Evolutionary conservation across 768 basidiomycete genomes (phyloP), one percentile per base, ranked within the genome.

Genomic region (Agaricus bisporus): DNA sequence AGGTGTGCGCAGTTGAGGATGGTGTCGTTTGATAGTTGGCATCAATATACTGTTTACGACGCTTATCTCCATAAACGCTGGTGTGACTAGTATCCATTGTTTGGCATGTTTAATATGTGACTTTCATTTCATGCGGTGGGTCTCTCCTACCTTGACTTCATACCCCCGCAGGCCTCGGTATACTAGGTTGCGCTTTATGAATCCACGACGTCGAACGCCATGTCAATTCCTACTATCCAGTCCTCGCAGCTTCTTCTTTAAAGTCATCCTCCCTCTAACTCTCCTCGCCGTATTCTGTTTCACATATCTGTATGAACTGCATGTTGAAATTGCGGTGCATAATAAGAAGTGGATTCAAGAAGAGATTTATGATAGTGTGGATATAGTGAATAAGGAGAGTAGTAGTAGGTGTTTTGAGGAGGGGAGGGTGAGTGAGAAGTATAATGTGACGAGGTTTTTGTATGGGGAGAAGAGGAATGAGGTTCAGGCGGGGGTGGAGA

Each of bases 321-420:
- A 97, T 68, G 70, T 97, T 61, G 94, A 97, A 68, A 69, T 95
- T 39, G 74, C 86, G 22, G 81, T 92, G 62, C 94, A 91, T 70
- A 74, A 77, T 29, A 79, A 86, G 25, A 72, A 73, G 38, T 97
- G 94, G 91, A 74, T 94, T 44, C 70, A 77, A 38, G 66, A 72
- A 39, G 87, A 93, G 60, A 80, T 95, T n/a, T 73, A 80, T n/a
- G 68, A 77, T 9, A 32, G 32, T 65, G 88, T 5, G 69, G 71
- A 4, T 83, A 84, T 0, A 75, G 92, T 14, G 67, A 81, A 1
- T 88, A 86, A 22, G 22, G 22, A 4, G 22, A 4, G 22, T 22
- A 4, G 2, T 3, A 32, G 32, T 11, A 32, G 32, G 2, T 97
- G 94, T 67, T 93, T 92, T 70, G 69, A 84, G 54, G 70, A 79